phyloP scores from a whole-genome alignment of 2,329 filamentous ascomycete genomes.

The Talaromyces sp. region DNA sequence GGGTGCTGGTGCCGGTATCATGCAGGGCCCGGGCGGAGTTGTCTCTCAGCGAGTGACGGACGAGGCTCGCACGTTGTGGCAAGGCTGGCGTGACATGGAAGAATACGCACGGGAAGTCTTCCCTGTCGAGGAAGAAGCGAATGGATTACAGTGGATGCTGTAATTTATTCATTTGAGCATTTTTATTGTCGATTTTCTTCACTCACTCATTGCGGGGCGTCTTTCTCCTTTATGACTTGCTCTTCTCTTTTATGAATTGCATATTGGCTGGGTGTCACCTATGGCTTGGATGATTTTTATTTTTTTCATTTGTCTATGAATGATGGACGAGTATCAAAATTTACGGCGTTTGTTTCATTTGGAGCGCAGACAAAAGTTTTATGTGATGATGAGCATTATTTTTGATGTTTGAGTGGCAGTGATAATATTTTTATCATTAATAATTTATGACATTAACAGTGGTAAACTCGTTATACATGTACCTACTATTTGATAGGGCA shows the following conservation, averaged over 20 bases:
- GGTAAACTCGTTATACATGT: no score
- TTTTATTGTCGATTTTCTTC: background rate
- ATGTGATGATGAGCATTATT: background rate
- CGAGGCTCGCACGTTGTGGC: conserved; percentile 79
- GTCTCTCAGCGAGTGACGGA: conserved; percentile 63
- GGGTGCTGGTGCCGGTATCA: conserved; percentile 43
- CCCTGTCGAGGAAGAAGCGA: conserved; percentile 87
- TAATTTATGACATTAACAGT: no score
- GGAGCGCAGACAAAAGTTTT: background rate
- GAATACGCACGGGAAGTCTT: conserved; percentile 95
- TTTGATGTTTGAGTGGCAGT: background rate
- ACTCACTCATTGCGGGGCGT: conserved; percentile 11
- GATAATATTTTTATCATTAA: background rate
- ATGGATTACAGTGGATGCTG: conserved; percentile 88
- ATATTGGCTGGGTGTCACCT: conserved; percentile 11
- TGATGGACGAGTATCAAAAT: background rate
- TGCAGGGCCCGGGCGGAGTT: conserved; percentile 49
- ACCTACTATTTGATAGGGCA: no score
- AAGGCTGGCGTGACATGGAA: conserved; percentile 81
- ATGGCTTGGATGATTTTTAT: background rate
- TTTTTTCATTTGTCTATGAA: background rate
- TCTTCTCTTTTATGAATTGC: conserved; percentile 5
- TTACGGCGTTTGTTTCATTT: conserved; percentile 1
- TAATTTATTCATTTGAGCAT: conserved; percentile 14
- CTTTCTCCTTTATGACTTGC: background rate